Evolutionary conservation across 805 yeast species (phyloP), one percentile per base, ranked within the genome.

Genomic region (Saitoella complicata): DNA sequence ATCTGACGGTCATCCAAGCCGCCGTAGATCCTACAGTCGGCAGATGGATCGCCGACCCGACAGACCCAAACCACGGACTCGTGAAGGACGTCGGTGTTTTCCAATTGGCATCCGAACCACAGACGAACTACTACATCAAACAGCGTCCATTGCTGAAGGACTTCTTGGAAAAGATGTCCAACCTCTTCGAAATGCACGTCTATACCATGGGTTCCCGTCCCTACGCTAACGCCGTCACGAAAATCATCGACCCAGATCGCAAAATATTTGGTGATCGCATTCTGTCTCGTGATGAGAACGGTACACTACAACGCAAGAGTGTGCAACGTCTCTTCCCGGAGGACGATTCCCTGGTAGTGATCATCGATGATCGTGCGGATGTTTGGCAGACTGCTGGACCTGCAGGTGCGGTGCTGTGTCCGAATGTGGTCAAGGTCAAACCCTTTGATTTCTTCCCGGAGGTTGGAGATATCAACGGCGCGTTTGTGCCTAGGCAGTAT

Each of bases 131-230:
- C 60, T 91, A 83, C 55, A 95, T 93, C 31, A 91, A 91, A 60
- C 64, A 84, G 36, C 71, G 98, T 50, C 97, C 97, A 0, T 95
- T 95, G 0, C 66, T 91, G 37, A 63, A 70, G 42, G 78, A 76
- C 43, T 91, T 91, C 58, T 69, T 91, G 43, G 72, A 71, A 42
- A 67, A 68, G 41, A 72, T 84, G 42, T 65, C 79, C 5, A 62
- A 77, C 41, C 63, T 72, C 40, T 91, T 80, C 58, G 97, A 91
- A 62, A 66, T 91, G 68, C 98, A 91, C 58, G 83, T 91, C 37
- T 91, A 91, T 60, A 91, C 98, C 4, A 91, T 91, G 98, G 98
- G 97, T 6, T 91, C 98, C 4, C 68, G 95, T 52, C 78, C 88
- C 31, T 91, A 91, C 61, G 98, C 98, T 0, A 69, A 76, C 41